phyloP scores from a whole-genome alignment of 2,329 filamentous ascomycete species.

The Monascus ruber region DNA sequence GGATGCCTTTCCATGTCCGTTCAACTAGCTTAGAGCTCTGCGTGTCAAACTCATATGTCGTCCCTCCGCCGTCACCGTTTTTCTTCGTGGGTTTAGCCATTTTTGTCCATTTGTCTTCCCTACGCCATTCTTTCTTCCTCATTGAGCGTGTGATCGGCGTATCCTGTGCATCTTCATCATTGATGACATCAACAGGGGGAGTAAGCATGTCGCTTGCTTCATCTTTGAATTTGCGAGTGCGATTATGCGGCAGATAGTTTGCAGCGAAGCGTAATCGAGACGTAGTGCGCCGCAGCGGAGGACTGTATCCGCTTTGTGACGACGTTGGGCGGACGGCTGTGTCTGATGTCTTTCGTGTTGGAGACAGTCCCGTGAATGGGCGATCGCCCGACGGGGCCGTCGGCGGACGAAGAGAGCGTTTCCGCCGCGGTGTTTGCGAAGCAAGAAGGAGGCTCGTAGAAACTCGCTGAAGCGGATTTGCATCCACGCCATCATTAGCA shows the following conservation, averaged over 20 bases:
- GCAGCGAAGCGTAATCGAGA: constrained; percentile 41
- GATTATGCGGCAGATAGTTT: constrained; percentile 43
- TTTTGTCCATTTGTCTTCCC: constrained; percentile 56
- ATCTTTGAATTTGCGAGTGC: constrained; percentile 43
- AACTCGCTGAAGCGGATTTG: constrained; percentile 43
- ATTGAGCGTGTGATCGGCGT: constrained; percentile 37
- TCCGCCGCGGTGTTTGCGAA: constrained; percentile 44
- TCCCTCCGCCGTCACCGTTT: constrained; percentile 44
- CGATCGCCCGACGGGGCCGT: constrained; percentile 36
- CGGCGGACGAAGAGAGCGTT: constrained; percentile 39
- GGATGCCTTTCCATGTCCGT: constrained; percentile 95
- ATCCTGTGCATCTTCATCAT: constrained; percentile 37
- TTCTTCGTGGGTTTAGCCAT: constrained; percentile 46
- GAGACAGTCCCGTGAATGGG: constrained; percentile 32
- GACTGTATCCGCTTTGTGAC: constrained; percentile 35
- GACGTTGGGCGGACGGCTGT: constrained; percentile 34
- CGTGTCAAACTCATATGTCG: constrained; percentile 68
- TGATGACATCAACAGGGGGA: constrained; percentile 41
- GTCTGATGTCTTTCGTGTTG: constrained; percentile 30
- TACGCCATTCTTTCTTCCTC: constrained; percentile 48
- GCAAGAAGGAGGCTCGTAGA: constrained; percentile 48
- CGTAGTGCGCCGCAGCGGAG: constrained; percentile 28
- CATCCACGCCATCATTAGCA: constrained; percentile 20
- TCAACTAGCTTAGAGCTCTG: constrained; percentile 75
- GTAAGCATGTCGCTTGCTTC: constrained; percentile 57